phyloP scores from a whole-genome alignment of 2,329 filamentous ascomycete genomes.

The Diaporthe sp. region DNA sequence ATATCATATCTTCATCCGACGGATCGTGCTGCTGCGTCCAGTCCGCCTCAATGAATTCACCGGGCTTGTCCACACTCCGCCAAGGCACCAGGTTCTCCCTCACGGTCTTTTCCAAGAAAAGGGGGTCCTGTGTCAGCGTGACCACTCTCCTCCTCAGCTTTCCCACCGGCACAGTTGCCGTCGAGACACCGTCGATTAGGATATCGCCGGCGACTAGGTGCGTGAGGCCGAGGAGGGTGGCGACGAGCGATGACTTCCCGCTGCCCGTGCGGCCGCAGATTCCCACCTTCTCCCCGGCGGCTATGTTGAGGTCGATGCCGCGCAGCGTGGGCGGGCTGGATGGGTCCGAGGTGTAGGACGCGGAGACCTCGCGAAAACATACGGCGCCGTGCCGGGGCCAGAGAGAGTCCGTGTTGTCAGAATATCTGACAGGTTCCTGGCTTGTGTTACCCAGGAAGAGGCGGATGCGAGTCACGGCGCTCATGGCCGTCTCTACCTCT shows the following conservation, averaged over 20 bases:
- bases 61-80: slow-evolving; percentile 45
- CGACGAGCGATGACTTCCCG: slow-evolving; percentile 60
- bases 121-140: slow-evolving; percentile 66
- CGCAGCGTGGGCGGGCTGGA: neutral
- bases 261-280: slow-evolving; percentile 61
- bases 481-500: slow-evolving; percentile 11
- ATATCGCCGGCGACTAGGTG: slow-evolving; percentile 55
- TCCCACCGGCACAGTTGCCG: slow-evolving; percentile 45
- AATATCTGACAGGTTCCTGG: neutral
- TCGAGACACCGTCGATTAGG: slow-evolving; percentile 60
- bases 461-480: slow-evolving; percentile 9
- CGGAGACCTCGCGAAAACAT: neutral
- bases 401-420: neutral
- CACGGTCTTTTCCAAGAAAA: slow-evolving; percentile 62
- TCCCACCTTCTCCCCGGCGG: slow-evolving; percentile 53
- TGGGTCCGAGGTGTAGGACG: neutral
- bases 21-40: neutral
- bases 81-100: slow-evolving; percentile 59
- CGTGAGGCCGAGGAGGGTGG: slow-evolving; percentile 57
- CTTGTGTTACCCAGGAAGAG: neutral
- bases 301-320: neutral
- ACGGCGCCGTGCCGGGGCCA: neutral
- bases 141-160: slow-evolving; percentile 62
- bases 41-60: neutral
- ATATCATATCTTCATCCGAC: neutral